phyloP scores from a whole-genome alignment of 1,284 basidiomycete genomes.

The Apiotrichum brassicae region DNA sequence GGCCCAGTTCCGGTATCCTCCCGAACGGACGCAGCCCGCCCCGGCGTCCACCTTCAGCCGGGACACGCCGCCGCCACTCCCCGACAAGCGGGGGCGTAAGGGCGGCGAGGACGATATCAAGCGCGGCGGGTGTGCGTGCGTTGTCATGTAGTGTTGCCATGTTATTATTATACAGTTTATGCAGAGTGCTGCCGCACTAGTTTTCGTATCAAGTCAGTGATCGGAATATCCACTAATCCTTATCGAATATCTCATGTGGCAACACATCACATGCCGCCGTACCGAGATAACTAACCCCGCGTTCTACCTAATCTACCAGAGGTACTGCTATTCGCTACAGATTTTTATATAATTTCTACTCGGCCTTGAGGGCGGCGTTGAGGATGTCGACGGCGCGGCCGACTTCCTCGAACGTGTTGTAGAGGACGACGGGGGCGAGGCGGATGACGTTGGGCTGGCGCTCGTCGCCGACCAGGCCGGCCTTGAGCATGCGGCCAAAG shows the following conservation, averaged over 20 bases:
- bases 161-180: slow-evolving; percentile 3
- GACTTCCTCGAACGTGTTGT: slow-evolving; percentile 73
- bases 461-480: slow-evolving; percentile 83
- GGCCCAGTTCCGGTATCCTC: too few species aligned
- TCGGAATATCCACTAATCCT: too few species aligned
- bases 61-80: too few species aligned
- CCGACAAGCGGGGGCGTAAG: too few species aligned
- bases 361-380: slow-evolving; percentile 50
- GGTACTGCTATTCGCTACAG: too few species aligned
- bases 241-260: too few species aligned
- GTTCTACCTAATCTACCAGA: not conserved
- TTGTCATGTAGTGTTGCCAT: slow-evolving; percentile 15
- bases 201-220: not conserved
- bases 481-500: slow-evolving; percentile 56
- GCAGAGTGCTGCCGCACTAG: too few species aligned
- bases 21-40: too few species aligned
- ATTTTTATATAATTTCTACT: slow-evolving; percentile 14
- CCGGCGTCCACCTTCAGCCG: too few species aligned
- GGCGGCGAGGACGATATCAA: slow-evolving; percentile 14
- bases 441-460: slow-evolving; percentile 83
- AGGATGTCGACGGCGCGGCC: slow-evolving; percentile 60
- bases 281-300: too few species aligned
- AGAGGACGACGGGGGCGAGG: slow-evolving; percentile 73
- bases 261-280: too few species aligned
- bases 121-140: slow-evolving; percentile 12